phyloP scores from a whole-genome alignment of 2,329 filamentous ascomycete species.

The Ophiocordyceps sinensis region DNA sequence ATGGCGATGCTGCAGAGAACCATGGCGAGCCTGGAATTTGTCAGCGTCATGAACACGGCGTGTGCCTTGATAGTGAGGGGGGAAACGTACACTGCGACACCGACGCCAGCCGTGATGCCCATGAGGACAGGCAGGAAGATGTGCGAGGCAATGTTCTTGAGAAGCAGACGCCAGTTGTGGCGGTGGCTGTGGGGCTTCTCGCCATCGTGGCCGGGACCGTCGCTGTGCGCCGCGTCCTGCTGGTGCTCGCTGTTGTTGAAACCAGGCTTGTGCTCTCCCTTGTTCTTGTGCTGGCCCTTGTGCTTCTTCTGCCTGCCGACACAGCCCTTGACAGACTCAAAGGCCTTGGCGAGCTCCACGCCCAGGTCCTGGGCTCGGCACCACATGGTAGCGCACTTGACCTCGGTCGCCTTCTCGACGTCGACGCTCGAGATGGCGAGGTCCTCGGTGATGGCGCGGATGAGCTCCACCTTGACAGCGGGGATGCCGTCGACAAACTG shows the following conservation, averaged over 20 bases:
- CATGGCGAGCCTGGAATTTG: conserved; percentile 43
- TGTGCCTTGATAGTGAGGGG: background rate
- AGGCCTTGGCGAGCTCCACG: conserved; percentile 11
- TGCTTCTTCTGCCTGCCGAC: background rate
- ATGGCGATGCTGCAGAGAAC: conserved; percentile 47
- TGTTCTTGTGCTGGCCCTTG: too few species aligned
- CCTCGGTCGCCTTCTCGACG: conserved; percentile 15
- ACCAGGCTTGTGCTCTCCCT: background rate
- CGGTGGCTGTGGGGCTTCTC: conserved; percentile 4
- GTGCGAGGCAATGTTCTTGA: conserved; percentile 43
- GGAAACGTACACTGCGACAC: conserved; percentile 43
- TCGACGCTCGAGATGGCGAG: conserved; percentile 39
- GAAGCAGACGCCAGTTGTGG: conserved; percentile 27
- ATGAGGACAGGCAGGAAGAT: conserved; percentile 54
- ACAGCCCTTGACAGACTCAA: conserved; percentile 11
- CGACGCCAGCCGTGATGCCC: conserved; percentile 53
- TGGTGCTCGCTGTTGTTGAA: conserved; percentile 5
- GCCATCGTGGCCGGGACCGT: conserved; percentile 10
- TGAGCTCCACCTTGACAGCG: conserved; percentile 42
- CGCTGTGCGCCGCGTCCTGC: conserved; percentile 1
- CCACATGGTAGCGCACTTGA: conserved; percentile 32
- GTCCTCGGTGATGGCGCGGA: conserved; percentile 41
- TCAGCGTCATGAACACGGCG: background rate
- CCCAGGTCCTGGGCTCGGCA: conserved; percentile 29
- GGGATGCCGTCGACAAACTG: conserved; percentile 39